phyloP scores from a whole-genome alignment of 257 asterid genomes.

The Thymus quinquecostatus region DNA sequence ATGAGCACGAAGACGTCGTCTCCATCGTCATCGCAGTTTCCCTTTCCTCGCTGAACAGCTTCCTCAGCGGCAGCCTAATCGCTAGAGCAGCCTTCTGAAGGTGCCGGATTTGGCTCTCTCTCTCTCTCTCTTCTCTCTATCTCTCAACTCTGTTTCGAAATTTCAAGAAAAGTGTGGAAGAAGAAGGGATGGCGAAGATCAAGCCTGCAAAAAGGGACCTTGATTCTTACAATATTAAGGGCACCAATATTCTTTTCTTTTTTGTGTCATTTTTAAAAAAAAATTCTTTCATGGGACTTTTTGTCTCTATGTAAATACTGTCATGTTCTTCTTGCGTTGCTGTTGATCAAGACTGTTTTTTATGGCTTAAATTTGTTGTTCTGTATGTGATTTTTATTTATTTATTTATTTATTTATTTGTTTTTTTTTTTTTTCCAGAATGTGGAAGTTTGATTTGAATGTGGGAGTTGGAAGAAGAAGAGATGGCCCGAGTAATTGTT shows the following conservation, averaged over 20 bases:
- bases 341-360: background rate
- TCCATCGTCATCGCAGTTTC: slow-evolving; percentile 42
- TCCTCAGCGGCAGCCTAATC: slow-evolving; percentile 53
- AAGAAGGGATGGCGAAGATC: slow-evolving; percentile 78
- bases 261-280: background rate
- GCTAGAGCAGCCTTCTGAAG: slow-evolving; percentile 6
- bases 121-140: background rate
- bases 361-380: slow-evolving; percentile 10
- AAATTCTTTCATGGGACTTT: background rate
- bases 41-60: slow-evolving; percentile 51
- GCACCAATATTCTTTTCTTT: slow-evolving; percentile 51
- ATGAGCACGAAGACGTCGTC: slow-evolving; percentile 47
- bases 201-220: slow-evolving; percentile 94
- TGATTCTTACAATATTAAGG: slow-evolving; percentile 82
- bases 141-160: background rate
- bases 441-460: background rate
- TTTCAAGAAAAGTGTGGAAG: background rate
- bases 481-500: too few relatives aligned
- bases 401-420: too few relatives aligned
- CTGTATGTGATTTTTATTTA: background rate
- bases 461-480: background rate
- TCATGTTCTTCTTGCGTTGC: slow-evolving; percentile 2
- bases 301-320: background rate
- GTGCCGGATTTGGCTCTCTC: too few relatives aligned
- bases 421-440: background rate